Percentiles rank a stretch among this genome's conserved stretches.
Conservation (phyloP, 1,284 basidiomycete species). For the Naganishia albida region DNA sequence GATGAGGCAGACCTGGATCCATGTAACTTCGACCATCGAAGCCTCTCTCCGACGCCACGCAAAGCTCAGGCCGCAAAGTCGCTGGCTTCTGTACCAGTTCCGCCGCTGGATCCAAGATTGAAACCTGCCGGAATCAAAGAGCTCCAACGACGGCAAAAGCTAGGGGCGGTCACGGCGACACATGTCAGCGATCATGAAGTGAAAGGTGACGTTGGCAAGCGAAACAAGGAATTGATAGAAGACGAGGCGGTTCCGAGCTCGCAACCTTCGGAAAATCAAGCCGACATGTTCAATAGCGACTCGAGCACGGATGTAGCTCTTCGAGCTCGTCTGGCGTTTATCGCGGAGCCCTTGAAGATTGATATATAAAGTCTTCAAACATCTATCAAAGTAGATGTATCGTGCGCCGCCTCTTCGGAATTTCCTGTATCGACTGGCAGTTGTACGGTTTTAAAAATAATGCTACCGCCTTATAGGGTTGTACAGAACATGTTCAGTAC, state of each 20-base stretch:
- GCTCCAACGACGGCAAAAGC: conserved; percentile 4
- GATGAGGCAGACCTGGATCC: neutral
- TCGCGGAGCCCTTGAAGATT: too few relatives aligned
- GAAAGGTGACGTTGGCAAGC: neutral
- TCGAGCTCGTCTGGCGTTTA: too few relatives aligned
- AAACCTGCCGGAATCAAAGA: conserved; percentile 19
- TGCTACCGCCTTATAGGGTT: too few relatives aligned
- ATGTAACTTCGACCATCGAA: neutral
- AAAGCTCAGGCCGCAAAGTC: neutral
- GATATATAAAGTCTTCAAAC: too few relatives aligned
- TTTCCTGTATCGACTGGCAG: too few relatives aligned
- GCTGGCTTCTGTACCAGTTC: conserved; percentile 9
- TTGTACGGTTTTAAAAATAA: too few relatives aligned
- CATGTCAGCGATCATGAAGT: neutral
- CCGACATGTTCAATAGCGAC: conserved; percentile 8
- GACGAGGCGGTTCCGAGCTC: conserved; percentile 16
- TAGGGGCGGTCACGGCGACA: neutral
- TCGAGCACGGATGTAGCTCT: conserved; percentile 8
- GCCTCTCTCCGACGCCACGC: conserved; percentile 12
- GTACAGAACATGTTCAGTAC: too few relatives aligned
- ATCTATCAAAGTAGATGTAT: too few relatives aligned
- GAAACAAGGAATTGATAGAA: neutral
- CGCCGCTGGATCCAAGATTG: conserved; percentile 24
- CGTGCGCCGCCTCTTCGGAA: too few relatives aligned
- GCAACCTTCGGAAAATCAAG: conserved; percentile 19